Base-by-base conservation (phyloP, 176 grass and related monocot species). In the Oryza rufipogon region DNA sequence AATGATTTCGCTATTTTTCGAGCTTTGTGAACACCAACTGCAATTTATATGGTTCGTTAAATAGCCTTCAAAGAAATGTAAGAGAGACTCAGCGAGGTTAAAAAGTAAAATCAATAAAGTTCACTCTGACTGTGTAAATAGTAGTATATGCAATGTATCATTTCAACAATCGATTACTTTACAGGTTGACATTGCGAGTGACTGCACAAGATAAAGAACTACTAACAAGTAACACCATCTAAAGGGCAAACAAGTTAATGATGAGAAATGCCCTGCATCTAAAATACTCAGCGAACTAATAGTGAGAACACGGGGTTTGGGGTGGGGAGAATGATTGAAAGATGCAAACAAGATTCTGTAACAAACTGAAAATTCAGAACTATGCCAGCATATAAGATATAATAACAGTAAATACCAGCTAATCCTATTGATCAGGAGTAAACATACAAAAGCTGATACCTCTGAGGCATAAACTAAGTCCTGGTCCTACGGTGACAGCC, bases 21-120 rank as follows among this genome's bases (percentile, higher is more conserved):
- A 83, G 92, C 95, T 80, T 98, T 98, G 34, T 90, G 88, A 80
- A 98, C 95, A 83, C 95, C 95, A 88, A 98, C 95, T 97, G 82
- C 84, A 91, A 44, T 86, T 88, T 60, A 81, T 48, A 87, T 36
- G 26, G 7, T 12, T 58, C 48, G 64, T 79, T 83, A 73, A 6
- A 22, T 4, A 45, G 66, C 65, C 63, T 73, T 79, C 39, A 88
- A 64, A 51, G 58, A 33, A 22, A 48, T 23, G 39, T 58, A 38
- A 20, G 52, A 28, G 52, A 51, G 7, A 84, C 63, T 68, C 30
- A 58, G 64, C n/a, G 5, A 70, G 14, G 32, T 39, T 68, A 8
- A 38, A 74, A 83, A 83, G 25, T 76, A 14, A 36, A 73, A 74
- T 74, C 45, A 70, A 56, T 63, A 75, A n/a, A 73, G 38, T 14